Base-by-base conservation (phyloP, 345 rosid species). In the Atalantia buxifolia region DNA sequence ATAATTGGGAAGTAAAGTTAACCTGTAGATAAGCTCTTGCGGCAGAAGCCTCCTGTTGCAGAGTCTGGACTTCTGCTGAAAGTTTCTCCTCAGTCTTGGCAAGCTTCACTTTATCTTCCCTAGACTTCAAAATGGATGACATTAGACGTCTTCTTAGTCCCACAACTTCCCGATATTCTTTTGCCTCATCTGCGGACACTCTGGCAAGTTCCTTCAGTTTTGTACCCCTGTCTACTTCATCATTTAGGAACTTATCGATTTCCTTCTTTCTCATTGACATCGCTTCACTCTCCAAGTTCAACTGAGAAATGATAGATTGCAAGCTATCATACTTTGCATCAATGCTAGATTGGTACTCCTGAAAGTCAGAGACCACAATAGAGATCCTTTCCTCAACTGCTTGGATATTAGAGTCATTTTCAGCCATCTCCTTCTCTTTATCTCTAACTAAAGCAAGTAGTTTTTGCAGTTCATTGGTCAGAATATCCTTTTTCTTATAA, bases 1-100 rank as follows among this genome's bases (percentile, higher is more conserved):
- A 33, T 9, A 53, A 13, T 61, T 33, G 30, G 62, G 75, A 77
- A 81, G 53, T 50, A 78, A 83, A 71, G 76, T 9, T 14, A 72
- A 94, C 98, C 97, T 90, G 91, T 55, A 91, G 74, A 31, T 86
- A 86, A 80, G 88, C 89, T 83, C 94, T 90, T 19, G 89, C 88
- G 22, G 89, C 81, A 40, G 91, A 89, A 85, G 85, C 92, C 74
- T 92, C 92, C 78, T 82, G 86, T 72, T 87, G 96, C 83, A 92
- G 88, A 80, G 18, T 75, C 71, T 87, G 93, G 69, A 94, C 93
- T 80, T 91, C 97, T 83, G 86, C 89, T 35, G 89, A 85, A 81
- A 94, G 95, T 75, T 87, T 89, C 79, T 90, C 92, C 85, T 94
- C 94, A 0, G 81, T 85, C 82, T 86, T 88, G 74, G 86, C 89